These are phyloP conservation scores for Cerioporus squamosus DNA, from an alignment of 1,284 basidiomycete genomes.

Conservation along the genomic window DNA sequence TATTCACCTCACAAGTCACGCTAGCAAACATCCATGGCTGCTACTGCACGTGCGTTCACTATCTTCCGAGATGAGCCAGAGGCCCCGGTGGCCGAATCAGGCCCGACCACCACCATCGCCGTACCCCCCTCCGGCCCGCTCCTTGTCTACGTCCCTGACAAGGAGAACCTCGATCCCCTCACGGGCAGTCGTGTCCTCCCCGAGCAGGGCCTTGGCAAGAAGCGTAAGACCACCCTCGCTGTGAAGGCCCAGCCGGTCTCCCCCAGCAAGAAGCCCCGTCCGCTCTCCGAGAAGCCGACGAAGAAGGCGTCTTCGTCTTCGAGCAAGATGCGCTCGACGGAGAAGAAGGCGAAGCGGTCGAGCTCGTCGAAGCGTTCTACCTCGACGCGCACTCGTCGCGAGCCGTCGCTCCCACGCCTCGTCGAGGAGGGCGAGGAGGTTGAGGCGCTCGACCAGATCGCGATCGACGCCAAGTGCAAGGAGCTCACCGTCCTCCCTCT, in stretches of 20 bases:
- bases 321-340: constrained; percentile 14
- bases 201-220: constrained; percentile 48
- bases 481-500: constrained; percentile 66
- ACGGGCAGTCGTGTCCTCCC: constrained; percentile 62
- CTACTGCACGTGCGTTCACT: constrained; percentile 63
- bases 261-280: constrained; percentile 49
- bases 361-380: constrained; percentile 20
- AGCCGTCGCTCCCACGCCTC: constrained; percentile 44
- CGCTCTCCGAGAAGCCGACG: constrained; percentile 51
- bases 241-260: constrained; percentile 52
- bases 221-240: constrained; percentile 64
- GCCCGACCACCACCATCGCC: constrained; percentile 13
- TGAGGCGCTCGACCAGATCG: constrained; percentile 29
- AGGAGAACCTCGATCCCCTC: constrained; percentile 77
- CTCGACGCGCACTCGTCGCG: constrained; percentile 24
- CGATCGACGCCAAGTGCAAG: constrained; percentile 60
- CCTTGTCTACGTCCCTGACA: constrained; percentile 53
- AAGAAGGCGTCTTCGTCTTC: constrained; percentile 16
- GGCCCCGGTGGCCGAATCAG: constrained; percentile 1
- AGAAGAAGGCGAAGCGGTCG: constrained; percentile 27
- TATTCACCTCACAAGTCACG: background rate
- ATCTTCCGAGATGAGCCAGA: constrained; percentile 62
- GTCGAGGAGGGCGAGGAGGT: constrained; percentile 43
- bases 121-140: constrained; percentile 33
- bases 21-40: constrained; percentile 28